A percentile compares a stretch with the other conserved stretches of the same genome.
phyloP scores from a whole-genome alignment of 1,139 yeast genomes.

The Geotrichum reessii region DNA sequence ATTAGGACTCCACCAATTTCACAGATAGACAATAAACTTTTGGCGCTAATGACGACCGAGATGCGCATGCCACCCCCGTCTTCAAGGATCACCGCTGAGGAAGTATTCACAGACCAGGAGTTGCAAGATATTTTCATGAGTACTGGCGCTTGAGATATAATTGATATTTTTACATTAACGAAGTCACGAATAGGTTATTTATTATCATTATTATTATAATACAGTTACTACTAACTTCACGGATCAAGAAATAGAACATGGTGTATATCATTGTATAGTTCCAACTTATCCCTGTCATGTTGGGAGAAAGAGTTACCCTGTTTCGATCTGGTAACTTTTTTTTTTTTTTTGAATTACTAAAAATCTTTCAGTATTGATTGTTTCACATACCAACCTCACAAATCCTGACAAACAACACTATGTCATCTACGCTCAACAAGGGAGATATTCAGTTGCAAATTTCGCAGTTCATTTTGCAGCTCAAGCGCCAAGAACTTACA shows the following conservation, averaged over 20 bases:
- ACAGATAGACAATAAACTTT: neutral
- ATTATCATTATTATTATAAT: neutral
- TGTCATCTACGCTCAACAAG: constrained; percentile 7
- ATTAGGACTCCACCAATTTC: neutral
- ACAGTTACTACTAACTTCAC: too few relatives aligned
- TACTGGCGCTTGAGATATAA: neutral
- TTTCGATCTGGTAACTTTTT: neutral
- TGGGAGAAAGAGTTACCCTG: neutral
- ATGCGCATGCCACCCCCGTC: neutral
- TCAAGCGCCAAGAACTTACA: constrained; percentile 66
- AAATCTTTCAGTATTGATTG: neutral
- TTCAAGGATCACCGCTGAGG: neutral
- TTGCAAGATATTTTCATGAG: neutral
- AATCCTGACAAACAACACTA: neutral
- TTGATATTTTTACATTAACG: neutral
- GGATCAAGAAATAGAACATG: too few relatives aligned
- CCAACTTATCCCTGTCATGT: too few relatives aligned
- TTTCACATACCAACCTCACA: neutral
- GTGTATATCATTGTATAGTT: too few relatives aligned
- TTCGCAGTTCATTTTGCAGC: constrained; percentile 22
- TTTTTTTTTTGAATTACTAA: neutral
- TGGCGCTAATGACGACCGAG: neutral
- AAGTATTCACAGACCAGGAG: neutral
- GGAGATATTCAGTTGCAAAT: constrained; percentile 17
- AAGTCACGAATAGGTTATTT: neutral